A percentile compares a stretch with the other conserved stretches of the same genome.
Evolutionary conservation across 1,139 yeast genomes (phyloP).

Genomic region (Zygoascus sp.): DNA sequence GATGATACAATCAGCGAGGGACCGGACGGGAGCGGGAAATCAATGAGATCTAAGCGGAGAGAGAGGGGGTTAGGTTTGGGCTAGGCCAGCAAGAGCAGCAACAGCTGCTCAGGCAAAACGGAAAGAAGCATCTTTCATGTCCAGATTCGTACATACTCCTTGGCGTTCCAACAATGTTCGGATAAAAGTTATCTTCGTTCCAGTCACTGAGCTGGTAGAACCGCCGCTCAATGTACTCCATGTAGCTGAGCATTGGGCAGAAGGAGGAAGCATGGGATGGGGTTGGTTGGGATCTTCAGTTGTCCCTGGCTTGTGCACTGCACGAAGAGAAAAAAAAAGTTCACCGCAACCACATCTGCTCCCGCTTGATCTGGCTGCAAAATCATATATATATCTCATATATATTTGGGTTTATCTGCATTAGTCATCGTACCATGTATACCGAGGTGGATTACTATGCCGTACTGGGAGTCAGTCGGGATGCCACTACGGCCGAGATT

Average conservation of each 20-base stretch:
- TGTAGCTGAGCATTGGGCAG: conserved; percentile 71
- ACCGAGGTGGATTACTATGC: conserved; percentile 48
- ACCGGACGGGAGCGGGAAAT: conserved; percentile 71
- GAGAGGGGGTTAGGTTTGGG: background rate
- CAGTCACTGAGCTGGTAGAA: conserved; percentile 67
- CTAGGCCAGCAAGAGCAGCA: no score
- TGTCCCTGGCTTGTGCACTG: background rate
- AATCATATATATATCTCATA: no score
- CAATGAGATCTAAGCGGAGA: conserved; percentile 46
- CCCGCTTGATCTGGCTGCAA: no score
- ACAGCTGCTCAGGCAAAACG: no score
- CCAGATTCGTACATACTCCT: conserved; percentile 38
- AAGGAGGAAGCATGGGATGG: background rate
- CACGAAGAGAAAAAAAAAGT: background rate
- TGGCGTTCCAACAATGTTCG: conserved; percentile 66
- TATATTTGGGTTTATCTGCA: no score
- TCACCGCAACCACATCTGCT: no score
- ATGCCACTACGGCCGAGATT: conserved; percentile 63
- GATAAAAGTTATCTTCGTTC: conserved; percentile 74
- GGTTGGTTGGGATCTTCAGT: background rate
- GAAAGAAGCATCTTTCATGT: no score
- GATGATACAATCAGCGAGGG: conserved; percentile 65
- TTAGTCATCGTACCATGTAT: no score
- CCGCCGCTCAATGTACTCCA: conserved; percentile 76
- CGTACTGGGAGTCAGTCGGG: conserved; percentile 58